Conservation (phyloP, 2,329 filamentous ascomycete species). For the Colletotrichum graminicola region DNA sequence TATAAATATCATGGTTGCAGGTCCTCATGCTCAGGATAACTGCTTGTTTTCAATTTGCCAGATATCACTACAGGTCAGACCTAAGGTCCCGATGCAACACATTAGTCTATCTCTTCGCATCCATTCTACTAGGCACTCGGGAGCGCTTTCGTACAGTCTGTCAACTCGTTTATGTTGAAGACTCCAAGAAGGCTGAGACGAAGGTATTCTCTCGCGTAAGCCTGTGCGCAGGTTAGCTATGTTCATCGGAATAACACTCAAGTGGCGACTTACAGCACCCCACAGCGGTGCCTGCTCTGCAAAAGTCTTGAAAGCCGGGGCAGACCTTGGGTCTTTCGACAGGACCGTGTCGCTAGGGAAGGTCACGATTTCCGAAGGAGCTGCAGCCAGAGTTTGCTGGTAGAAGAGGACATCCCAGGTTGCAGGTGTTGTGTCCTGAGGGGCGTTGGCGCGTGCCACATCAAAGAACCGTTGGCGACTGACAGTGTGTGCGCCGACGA, state of each 20-base stretch:
- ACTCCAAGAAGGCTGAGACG: conserved; percentile 68
- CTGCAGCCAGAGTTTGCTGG: conserved; percentile 51
- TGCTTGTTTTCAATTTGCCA: too few relatives aligned
- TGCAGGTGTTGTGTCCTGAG: conserved; percentile 65
- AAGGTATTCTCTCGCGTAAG: conserved; percentile 65
- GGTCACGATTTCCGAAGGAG: conserved; percentile 51
- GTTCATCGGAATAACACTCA: rapidly evolving
- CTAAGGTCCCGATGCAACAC: too few relatives aligned
- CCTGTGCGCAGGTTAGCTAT: conserved; percentile 47
- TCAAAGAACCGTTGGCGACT: conserved; percentile 62
- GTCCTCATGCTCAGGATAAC: too few relatives aligned
- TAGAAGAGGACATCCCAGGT: conserved; percentile 67
- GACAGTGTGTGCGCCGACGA: conserved; percentile 67
- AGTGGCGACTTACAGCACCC: conserved; percentile 53
- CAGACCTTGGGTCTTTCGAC: conserved; percentile 52
- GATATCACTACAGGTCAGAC: too few relatives aligned
- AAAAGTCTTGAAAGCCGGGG: conserved; percentile 55
- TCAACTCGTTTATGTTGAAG: conserved; percentile 67
- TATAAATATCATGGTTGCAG: background rate
- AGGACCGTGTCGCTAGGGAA: conserved; percentile 58
- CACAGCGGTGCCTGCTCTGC: conserved; percentile 52
- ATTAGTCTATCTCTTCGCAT: too few relatives aligned
- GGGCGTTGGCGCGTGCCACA: conserved; percentile 53
- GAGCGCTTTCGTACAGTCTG: conserved; percentile 66
- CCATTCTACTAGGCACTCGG: conserved; percentile 45